A percentile compares a stretch with the other conserved stretches of the same genome.
These are phyloP conservation scores for Fusarium xylarioides DNA, from an alignment of 2,329 filamentous ascomycete species.

Conservation along the genomic window DNA sequence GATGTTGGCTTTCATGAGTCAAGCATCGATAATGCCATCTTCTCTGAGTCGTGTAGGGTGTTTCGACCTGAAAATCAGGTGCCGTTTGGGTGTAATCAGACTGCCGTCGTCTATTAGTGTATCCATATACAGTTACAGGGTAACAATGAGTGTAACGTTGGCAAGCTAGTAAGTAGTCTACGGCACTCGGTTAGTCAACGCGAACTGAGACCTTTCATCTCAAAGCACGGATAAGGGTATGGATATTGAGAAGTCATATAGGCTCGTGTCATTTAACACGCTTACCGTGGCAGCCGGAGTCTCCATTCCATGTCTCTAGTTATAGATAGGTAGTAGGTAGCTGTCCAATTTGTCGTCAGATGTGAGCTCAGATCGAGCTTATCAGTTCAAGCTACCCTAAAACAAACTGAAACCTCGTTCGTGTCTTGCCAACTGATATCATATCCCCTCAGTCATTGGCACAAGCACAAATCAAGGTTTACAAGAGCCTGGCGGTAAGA, in stretches of 20 bases:
- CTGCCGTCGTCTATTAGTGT: neutral
- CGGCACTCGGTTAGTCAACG: neutral
- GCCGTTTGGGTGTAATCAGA: neutral
- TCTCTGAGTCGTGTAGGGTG: conserved; percentile 22
- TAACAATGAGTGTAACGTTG: neutral
- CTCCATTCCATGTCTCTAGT: neutral
- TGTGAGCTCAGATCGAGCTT: neutral
- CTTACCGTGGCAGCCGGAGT: no score
- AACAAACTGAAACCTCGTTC: neutral
- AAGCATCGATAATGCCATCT: conserved; percentile 13
- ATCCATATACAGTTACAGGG: neutral
- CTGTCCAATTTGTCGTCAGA: neutral
- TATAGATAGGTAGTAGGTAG: no score
- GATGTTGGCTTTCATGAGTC: conserved; percentile 16
- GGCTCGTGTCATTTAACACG: neutral
- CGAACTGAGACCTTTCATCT: neutral
- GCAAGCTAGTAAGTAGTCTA: neutral
- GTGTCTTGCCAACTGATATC: neutral
- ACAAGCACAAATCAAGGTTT: conserved; percentile 16
- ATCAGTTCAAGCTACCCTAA: neutral
- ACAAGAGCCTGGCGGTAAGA: neutral
- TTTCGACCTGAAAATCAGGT: neutral
- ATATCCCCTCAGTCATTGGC: conserved; percentile 5
- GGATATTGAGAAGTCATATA: neutral
- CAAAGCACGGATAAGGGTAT: neutral